A percentile compares a stretch with the other conserved stretches of the same genome.
Evolutionary conservation across 805 yeast species (phyloP).

Genomic region (Nakazawaea ernobii): DNA sequence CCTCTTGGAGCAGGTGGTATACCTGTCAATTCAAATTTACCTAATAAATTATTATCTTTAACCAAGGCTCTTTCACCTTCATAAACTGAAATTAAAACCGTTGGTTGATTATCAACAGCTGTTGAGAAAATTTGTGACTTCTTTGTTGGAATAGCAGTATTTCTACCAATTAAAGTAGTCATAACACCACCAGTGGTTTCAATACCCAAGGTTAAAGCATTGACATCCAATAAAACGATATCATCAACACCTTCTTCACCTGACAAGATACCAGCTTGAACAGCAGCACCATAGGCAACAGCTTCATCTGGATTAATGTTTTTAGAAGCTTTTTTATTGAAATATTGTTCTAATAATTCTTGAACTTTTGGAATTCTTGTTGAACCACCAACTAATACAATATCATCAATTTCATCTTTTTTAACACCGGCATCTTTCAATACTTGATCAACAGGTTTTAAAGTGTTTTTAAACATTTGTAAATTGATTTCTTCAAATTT

Average conservation of each 20-base stretch:
- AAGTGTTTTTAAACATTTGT: conserved; percentile 87
- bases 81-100: conserved; percentile 87
- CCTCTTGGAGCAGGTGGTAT: conserved; percentile 93
- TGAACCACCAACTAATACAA: conserved; percentile 98
- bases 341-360: conserved; percentile 82
- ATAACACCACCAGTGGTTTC: conserved; percentile 97
- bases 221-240: conserved; percentile 85
- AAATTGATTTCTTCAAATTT: conserved; percentile 95
- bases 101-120: conserved; percentile 94
- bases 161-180: conserved; percentile 93
- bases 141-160: conserved; percentile 92
- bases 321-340: conserved; percentile 92
- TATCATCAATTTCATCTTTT: conserved; percentile 85
- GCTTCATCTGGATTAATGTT: conserved; percentile 99
- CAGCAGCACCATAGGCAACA: conserved; percentile 99
- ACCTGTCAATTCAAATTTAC: conserved; percentile 81
- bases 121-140: conserved; percentile 94
- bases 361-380: conserved; percentile 99
- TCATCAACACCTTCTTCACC: conserved; percentile 95
- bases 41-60: conserved; percentile 85
- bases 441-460: conserved; percentile 95
- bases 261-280: conserved; percentile 95
- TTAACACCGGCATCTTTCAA: conserved; percentile 87
- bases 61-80: conserved; percentile 97
- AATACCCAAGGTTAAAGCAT: conserved; percentile 91